These are phyloP conservation scores for Xylaria sp. DNA, from an alignment of 2,329 filamentous ascomycete species.

Conservation along the genomic window DNA sequence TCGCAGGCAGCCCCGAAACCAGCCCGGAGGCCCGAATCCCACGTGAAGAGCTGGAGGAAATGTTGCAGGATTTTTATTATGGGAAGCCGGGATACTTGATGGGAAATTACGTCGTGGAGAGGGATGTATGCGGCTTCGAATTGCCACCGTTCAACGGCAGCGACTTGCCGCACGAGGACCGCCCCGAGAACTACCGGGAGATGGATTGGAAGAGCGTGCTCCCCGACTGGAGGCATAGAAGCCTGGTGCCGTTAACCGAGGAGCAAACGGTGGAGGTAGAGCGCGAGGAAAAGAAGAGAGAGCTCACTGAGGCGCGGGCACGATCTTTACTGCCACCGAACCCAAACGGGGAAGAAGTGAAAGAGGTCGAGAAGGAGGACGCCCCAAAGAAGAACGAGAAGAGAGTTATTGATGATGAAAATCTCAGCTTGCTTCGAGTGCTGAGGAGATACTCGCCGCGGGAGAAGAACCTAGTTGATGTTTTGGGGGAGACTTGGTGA, in stretches of 20 bases:
- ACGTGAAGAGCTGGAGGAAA: constrained; percentile 19
- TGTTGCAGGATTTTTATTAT: constrained; percentile 26
- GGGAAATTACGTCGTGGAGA: constrained; percentile 18
- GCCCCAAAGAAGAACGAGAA: background rate
- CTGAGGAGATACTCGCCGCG: constrained; percentile 13
- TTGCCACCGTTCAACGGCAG: constrained; percentile 32
- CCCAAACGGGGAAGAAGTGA: background rate
- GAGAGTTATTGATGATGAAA: background rate
- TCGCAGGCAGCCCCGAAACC: constrained; percentile 7
- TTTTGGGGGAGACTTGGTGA: constrained; percentile 19
- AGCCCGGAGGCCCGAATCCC: background rate
- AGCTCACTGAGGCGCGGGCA: background rate
- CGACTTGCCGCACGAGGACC: constrained; percentile 7
- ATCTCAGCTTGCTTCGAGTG: background rate
- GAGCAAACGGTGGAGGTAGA: background rate
- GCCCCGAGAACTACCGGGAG: constrained; percentile 12
- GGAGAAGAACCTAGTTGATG: constrained; percentile 7
- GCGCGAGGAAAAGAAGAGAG: background rate
- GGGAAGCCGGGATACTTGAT: constrained; percentile 17
- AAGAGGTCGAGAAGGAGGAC: background rate
- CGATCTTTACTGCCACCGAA: background rate
- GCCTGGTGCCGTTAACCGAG: background rate
- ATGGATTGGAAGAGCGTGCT: constrained; percentile 28
- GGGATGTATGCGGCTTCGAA: constrained; percentile 1
- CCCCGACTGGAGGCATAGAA: constrained; percentile 21